Percentiles rank a stretch among this genome's conserved stretches.
These are phyloP conservation scores for Myriosclerotinia scirpicola DNA, from an alignment of 2,329 filamentous ascomycete genomes.

Conservation along the genomic window DNA sequence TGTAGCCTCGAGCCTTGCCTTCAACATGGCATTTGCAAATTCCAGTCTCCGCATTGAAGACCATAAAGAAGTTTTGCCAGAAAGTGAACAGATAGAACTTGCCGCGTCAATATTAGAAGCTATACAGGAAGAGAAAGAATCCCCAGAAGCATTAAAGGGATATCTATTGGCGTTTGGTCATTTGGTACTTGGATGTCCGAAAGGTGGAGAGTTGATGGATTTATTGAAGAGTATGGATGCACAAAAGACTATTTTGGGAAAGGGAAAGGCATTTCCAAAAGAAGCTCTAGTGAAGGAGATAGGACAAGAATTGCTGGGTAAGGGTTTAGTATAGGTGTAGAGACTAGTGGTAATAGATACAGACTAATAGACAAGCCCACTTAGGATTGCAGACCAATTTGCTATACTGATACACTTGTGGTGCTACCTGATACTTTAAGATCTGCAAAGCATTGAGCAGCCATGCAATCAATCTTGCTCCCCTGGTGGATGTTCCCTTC, in stretches of 20 bases:
- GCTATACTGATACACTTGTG: neutral
- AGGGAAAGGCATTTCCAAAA: slow-evolving; percentile 56
- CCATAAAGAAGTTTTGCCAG: slow-evolving; percentile 58
- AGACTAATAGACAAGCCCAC: neutral
- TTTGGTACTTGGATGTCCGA: slow-evolving; percentile 67
- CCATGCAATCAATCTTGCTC: too few species aligned
- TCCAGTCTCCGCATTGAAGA: slow-evolving; percentile 62
- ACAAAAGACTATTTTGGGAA: slow-evolving; percentile 58
- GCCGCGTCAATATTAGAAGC: slow-evolving; percentile 79
- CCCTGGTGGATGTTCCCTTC: too few species aligned
- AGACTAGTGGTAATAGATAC: neutral
- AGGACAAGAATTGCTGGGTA: slow-evolving; percentile 46
- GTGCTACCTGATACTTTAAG: neutral
- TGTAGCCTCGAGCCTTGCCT: slow-evolving; percentile 77
- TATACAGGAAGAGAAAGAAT: slow-evolving; percentile 56
- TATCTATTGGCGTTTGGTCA: slow-evolving; percentile 75
- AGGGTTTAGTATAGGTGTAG: slow-evolving; percentile 28
- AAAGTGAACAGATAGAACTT: slow-evolving; percentile 76
- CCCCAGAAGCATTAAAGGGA: slow-evolving; percentile 73
- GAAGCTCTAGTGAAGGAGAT: slow-evolving; percentile 58
- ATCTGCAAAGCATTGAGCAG: neutral
- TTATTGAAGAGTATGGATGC: slow-evolving; percentile 79
- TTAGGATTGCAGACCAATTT: neutral
- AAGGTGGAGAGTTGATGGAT: slow-evolving; percentile 75
- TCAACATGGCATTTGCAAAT: slow-evolving; percentile 75